Percentiles rank a stretch among this genome's conserved stretches.
These are phyloP conservation scores for Annona cherimola DNA, from an alignment of 164 flowering plant species.

Conservation along the genomic window DNA sequence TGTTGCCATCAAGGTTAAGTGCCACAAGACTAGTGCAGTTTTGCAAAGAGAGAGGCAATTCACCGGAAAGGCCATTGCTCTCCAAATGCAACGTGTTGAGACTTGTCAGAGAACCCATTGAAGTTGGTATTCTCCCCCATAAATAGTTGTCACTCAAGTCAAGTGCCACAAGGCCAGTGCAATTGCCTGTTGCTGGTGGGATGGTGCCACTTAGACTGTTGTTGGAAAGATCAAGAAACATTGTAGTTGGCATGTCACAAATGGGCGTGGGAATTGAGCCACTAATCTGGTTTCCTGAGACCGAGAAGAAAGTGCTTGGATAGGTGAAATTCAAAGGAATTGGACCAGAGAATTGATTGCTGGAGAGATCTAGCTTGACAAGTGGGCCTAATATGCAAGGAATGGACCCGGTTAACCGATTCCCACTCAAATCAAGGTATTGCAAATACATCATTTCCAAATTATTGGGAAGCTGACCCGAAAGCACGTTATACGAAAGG, in stretches of 20 bases:
- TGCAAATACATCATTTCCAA: background rate
- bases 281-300: slow-evolving; percentile 21
- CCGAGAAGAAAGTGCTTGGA: background rate
- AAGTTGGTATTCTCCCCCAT: slow-evolving; percentile 29
- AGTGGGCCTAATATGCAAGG: background rate
- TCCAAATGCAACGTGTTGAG: slow-evolving; percentile 37
- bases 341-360: slow-evolving; percentile 3
- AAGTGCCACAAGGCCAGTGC: slow-evolving; percentile 26
- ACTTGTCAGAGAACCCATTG: slow-evolving; percentile 27
- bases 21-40: background rate
- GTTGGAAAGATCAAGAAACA: slow-evolving; percentile 10
- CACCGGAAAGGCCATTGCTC: slow-evolving; percentile 32
- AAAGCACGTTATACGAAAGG: slow-evolving; percentile 6
- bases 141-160: slow-evolving; percentile 33
- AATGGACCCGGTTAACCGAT: background rate
- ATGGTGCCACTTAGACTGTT: slow-evolving; percentile 3
- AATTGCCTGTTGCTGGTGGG: slow-evolving; percentile 21
- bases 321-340: background rate
- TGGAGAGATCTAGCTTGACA: background rate
- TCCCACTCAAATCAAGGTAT: background rate
- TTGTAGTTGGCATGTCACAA: slow-evolving; percentile 20
- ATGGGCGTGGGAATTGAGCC: slow-evolving; percentile 36
- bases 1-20: slow-evolving; percentile 4
- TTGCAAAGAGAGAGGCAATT: slow-evolving; percentile 22
- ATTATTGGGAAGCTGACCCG: background rate